Conservation (phyloP, 441 rosid genomes). For the Croton setiger region DNA sequence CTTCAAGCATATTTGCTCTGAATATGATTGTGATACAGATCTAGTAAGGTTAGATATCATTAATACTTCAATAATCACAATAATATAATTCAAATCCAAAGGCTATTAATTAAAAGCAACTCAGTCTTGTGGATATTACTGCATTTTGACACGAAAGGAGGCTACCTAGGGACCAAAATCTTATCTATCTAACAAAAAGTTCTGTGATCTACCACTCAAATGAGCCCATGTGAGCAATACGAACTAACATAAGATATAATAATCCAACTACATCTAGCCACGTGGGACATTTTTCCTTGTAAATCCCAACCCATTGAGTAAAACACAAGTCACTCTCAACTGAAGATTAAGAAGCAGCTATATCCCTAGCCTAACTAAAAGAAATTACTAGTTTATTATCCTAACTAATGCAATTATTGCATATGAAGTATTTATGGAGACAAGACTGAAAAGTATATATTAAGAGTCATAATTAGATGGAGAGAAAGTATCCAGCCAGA, state of each 20-base stretch:
- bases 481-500: background rate
- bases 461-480: conserved; percentile 6
- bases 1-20: background rate
- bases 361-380: conserved; percentile 2
- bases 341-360: conserved; percentile 2
- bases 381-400: background rate
- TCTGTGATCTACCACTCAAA: background rate
- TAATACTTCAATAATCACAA: background rate
- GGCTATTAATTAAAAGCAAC: background rate
- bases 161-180: background rate
- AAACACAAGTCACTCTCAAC: conserved; percentile 2
- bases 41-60: background rate
- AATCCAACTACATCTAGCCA: background rate
- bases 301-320: conserved; percentile 3
- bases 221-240: background rate
- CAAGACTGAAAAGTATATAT: background rate
- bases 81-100: background rate
- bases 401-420: conserved; percentile 10
- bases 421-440: conserved; percentile 3
- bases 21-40: background rate
- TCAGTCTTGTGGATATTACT: background rate
- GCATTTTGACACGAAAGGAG: background rate
- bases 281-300: background rate
- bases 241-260: background rate
- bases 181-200: background rate